These are phyloP conservation scores for Podospora australis DNA, from an alignment of 495 filamentous ascomycete genomes.

Conservation along the genomic window DNA sequence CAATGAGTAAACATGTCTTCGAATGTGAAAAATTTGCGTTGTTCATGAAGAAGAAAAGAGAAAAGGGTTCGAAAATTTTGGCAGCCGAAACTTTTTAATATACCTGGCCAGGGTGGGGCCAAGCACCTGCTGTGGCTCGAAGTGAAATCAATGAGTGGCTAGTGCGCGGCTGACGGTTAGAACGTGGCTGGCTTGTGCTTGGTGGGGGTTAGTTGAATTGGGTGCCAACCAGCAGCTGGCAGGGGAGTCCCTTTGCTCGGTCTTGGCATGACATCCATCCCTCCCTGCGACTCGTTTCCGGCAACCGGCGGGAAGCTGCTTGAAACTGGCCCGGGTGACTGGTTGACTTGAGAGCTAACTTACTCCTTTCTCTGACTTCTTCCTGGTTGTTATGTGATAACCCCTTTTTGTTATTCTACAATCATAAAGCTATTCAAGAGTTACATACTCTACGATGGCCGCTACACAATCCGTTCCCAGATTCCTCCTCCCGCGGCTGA, in stretches of 20 bases:
- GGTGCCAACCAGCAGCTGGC: background rate
- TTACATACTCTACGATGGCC: constrained; percentile 22
- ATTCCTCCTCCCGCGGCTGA: constrained; percentile 48
- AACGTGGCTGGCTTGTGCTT: background rate
- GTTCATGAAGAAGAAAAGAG: constrained; percentile 40
- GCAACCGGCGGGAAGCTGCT: background rate
- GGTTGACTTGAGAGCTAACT: background rate
- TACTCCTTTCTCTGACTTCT: background rate
- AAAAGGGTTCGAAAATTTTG: constrained; percentile 17
- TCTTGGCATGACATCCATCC: constrained; percentile 1
- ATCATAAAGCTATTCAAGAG: no score
- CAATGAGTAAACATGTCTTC: constrained; percentile 33
- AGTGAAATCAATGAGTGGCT: no score
- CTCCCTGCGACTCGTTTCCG: background rate
- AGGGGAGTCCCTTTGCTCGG: background rate
- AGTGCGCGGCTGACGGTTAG: background rate
- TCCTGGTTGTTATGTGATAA: background rate
- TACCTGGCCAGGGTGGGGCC: background rate
- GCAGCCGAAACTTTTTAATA: constrained; percentile 18
- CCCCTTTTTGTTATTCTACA: no score
- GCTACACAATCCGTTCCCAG: constrained; percentile 35
- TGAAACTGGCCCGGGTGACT: background rate
- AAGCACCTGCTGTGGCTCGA: background rate
- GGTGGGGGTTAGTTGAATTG: background rate
- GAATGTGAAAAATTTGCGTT: constrained; percentile 50